Base-by-base conservation (phyloP, 2,329 filamentous ascomycete species). In the Verticillium klebahnii region DNA sequence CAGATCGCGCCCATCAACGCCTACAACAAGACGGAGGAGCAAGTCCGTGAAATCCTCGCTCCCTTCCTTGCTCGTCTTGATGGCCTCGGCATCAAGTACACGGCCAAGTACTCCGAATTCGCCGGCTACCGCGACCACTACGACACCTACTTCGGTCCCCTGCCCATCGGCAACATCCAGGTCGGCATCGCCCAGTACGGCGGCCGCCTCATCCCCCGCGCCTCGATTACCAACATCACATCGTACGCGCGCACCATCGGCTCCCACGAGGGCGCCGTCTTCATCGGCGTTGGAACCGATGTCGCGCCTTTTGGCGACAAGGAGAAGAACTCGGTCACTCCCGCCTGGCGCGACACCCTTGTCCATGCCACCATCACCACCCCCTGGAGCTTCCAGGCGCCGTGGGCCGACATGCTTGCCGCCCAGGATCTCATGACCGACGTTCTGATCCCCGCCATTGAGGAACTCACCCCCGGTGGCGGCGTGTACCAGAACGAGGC, bases 401-500 rank as follows among this genome's bases (percentile, higher is more conserved):
- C 65, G 8, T 71, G 69, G 63, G 64, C 62, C 7, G 68, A 71
- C 17, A 73, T 75, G 71, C 57, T 70, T 2, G 66, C 68, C 32
- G 65, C 67, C 5, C 72, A 75, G 63, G 64, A 71, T 58, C 65
- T 65, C 57, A 65, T 66, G 63, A 66, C 64, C 37, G 61, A 66
- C 14, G 61, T 58, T 25, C 58, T 66, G 37, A 64, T 66, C 31
- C 64, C 64, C 32, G 63, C 61, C 57, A 65, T 66, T 39, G 64
- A 66, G 61, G 61, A 61, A n/a, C 59, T 63, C 12, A 75, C 78
- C 0, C 78, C 78, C 3, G 77, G 73, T 1, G 70, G 70, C 1
- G 80, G 80, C 5, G 73, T 78, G 5, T 84, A 84, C 64, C 69
- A 81, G 67, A 84, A 83, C 63, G 83, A 86, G 73, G 79, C 75